Conservation (phyloP, 257 asterid species). For the Scutellaria minor region DNA sequence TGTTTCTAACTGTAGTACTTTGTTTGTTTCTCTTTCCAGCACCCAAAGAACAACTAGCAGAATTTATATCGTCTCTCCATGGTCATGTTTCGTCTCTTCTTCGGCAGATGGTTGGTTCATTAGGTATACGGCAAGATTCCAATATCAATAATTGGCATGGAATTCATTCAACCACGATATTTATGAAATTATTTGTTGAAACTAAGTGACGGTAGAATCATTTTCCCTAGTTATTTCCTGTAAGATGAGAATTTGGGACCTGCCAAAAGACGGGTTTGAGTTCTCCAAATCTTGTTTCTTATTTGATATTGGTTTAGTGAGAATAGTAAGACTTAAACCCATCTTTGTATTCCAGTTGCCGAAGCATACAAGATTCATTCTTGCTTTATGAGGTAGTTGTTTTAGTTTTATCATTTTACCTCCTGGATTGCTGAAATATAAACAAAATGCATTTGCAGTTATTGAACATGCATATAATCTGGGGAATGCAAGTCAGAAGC, state of each 20-base stretch:
- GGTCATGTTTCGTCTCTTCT: constrained; percentile 85
- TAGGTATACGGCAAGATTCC: constrained; percentile 55
- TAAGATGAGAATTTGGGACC: neutral
- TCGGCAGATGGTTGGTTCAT: constrained; percentile 92
- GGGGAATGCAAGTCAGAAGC: constrained; percentile 92
- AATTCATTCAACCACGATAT: constrained; percentile 3
- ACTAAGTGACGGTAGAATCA: no score
- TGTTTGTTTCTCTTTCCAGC: constrained; percentile 50
- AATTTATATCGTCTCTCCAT: constrained; percentile 76
- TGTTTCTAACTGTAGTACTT: constrained; percentile 17
- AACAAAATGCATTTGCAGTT: constrained; percentile 51
- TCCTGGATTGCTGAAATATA: constrained; percentile 18
- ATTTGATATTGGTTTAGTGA: neutral
- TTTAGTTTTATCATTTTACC: constrained; percentile 14
- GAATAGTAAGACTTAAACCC: neutral
- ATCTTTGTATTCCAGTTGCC: constrained; percentile 2
- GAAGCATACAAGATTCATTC: neutral
- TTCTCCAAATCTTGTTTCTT: neutral
- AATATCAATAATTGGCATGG: constrained; percentile 15
- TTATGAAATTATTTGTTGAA: neutral
- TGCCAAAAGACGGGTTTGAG: neutral
- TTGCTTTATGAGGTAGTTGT: neutral
- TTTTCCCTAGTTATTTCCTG: no score
- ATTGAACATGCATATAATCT: constrained; percentile 79
- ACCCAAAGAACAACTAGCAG: constrained; percentile 76